Conservation (phyloP, 106 monocot species). For the Chionographis japonica region DNA sequence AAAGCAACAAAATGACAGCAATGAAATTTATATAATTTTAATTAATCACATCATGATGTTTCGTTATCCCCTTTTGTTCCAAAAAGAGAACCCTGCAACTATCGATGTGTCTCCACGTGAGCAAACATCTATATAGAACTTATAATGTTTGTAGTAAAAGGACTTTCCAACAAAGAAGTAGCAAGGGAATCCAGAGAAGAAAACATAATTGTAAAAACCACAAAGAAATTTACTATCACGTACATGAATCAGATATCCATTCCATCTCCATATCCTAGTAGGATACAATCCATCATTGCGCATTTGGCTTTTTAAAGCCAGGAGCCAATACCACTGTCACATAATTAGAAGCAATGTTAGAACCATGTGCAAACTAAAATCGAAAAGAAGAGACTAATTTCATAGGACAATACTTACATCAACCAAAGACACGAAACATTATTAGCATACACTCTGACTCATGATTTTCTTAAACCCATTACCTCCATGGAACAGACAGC, state of each 20-base stretch:
- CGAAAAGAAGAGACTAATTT: neutral
- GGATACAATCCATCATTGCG: slow-evolving; percentile 45
- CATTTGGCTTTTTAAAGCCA: slow-evolving; percentile 66
- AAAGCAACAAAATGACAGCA: no score
- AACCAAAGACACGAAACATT: neutral
- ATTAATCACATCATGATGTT: no score
- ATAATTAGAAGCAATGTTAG: slow-evolving; percentile 17
- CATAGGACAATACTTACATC: neutral
- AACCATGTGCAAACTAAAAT: neutral
- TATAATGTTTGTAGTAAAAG: neutral
- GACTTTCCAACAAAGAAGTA: neutral
- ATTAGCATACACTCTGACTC: neutral
- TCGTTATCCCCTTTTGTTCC: no score
- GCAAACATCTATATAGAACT: no score
- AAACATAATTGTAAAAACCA: neutral
- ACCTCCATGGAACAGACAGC: slow-evolving; percentile 90
- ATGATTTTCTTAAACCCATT: slow-evolving; percentile 8
- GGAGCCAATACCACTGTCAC: slow-evolving; percentile 84
- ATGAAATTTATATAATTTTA: no score
- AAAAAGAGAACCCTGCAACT: no score
- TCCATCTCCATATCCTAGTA: slow-evolving; percentile 86
- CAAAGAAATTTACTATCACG: neutral
- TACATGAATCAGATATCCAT: slow-evolving; percentile 86
- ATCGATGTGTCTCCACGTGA: no score
- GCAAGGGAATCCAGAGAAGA: neutral